phyloP scores from a whole-genome alignment of 495 filamentous ascomycete genomes.

The Penicillium subrubescens region DNA sequence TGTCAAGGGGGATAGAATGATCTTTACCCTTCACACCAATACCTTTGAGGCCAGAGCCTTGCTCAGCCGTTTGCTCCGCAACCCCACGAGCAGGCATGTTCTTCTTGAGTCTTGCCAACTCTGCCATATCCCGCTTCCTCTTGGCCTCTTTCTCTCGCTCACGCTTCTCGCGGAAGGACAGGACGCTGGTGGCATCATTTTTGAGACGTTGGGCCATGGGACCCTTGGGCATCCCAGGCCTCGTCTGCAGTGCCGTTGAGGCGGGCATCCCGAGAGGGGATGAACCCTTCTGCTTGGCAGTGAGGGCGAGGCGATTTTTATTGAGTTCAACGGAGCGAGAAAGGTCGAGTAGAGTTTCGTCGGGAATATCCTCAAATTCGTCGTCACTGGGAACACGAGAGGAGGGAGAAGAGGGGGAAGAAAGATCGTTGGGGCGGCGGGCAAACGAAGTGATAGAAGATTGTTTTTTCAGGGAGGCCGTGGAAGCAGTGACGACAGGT shows the following conservation, averaged over 20 bases:
- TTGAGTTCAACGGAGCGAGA: constrained; percentile 52
- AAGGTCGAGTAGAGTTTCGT: constrained; percentile 46
- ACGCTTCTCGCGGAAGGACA: constrained; percentile 67
- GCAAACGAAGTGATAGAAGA: constrained; percentile 68
- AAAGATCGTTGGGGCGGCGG: constrained; percentile 43
- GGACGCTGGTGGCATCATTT: constrained; percentile 36
- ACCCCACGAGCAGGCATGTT: constrained; percentile 53
- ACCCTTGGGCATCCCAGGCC: constrained; percentile 30
- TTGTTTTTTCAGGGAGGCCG: constrained; percentile 59
- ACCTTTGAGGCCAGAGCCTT: constrained; percentile 75
- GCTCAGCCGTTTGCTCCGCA: constrained; percentile 61
- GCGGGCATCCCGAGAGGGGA: constrained; percentile 41
- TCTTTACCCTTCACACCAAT: constrained; percentile 83
- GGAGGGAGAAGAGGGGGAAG: constrained; percentile 34
- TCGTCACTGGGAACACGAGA: constrained; percentile 40
- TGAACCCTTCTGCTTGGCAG: constrained; percentile 39
- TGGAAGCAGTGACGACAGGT: constrained; percentile 48
- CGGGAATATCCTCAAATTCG: constrained; percentile 48
- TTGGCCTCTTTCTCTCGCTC: constrained; percentile 73
- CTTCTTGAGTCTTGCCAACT: constrained; percentile 65
- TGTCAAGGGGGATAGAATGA: constrained; percentile 66
- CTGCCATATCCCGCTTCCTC: constrained; percentile 67
- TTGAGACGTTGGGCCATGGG: constrained; percentile 35
- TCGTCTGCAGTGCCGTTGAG: constrained; percentile 11
- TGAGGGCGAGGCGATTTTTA: constrained; percentile 44